Evolutionary conservation across 2,329 filamentous ascomycete genomes (phyloP).

Genomic region (Neonectria ditissima): DNA sequence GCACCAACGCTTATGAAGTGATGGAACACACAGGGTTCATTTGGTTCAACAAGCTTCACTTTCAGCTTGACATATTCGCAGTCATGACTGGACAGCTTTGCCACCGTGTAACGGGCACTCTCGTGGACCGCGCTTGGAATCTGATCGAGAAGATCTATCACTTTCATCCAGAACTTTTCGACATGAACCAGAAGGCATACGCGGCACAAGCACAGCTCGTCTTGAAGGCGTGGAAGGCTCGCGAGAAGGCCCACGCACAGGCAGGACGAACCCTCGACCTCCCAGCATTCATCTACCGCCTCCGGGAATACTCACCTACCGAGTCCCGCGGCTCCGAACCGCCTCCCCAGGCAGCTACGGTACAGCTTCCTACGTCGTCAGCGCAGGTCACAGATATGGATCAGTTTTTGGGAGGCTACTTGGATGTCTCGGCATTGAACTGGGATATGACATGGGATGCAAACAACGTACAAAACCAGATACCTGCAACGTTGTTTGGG

Average conservation of each 20-base stretch:
- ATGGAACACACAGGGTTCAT: conserved; percentile 61
- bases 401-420: conserved; percentile 57
- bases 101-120: conserved; percentile 59
- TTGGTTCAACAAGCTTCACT: conserved; percentile 67
- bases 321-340: conserved; percentile 50
- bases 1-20: conserved; percentile 57
- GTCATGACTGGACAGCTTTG: conserved; percentile 67
- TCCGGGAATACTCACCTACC: conserved; percentile 57
- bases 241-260: conserved; percentile 57
- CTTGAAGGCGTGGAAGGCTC: conserved; percentile 65
- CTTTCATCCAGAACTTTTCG: conserved; percentile 63
- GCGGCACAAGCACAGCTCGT: conserved; percentile 59
- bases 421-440: conserved; percentile 58
- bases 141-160: conserved; percentile 60
- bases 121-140: conserved; percentile 67
- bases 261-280: conserved; percentile 54
- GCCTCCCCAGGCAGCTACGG: conserved; percentile 40
- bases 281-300: conserved; percentile 59
- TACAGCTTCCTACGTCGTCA: conserved; percentile 45
- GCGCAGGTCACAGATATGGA: conserved; percentile 52
- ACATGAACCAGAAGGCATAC: conserved; percentile 60
- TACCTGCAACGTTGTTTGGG: conserved; percentile 47
- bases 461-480: conserved; percentile 43
- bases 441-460: conserved; percentile 60
- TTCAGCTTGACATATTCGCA: conserved; percentile 67